Conservation (phyloP, 352 stramenopile genomes). For the Pythium coloratum region DNA sequence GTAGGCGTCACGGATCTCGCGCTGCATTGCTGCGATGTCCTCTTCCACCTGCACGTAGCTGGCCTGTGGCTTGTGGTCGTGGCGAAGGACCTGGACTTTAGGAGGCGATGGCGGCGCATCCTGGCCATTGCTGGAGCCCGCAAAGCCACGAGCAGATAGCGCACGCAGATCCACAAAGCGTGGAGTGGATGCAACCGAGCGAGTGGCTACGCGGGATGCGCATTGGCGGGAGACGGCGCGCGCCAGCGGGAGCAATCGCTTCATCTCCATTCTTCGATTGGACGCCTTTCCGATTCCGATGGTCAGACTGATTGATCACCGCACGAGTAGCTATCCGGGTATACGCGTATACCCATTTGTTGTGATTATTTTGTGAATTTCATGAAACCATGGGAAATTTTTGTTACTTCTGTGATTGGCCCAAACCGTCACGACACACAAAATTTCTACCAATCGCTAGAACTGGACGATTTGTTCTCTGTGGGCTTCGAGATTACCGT, state of each 20-base stretch:
- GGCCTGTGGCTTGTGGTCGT: slow-evolving; percentile 57
- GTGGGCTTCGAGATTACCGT: too few relatives aligned
- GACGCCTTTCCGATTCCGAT: slow-evolving; percentile 2
- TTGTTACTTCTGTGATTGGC: too few relatives aligned
- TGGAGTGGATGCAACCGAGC: too few relatives aligned
- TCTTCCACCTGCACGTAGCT: slow-evolving; percentile 74
- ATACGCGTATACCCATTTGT: not conserved
- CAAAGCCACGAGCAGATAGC: slow-evolving; percentile 14
- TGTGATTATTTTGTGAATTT: too few relatives aligned
- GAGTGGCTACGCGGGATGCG: not conserved
- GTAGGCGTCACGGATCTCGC: slow-evolving; percentile 81
- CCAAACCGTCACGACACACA: too few relatives aligned
- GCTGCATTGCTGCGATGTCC: slow-evolving; percentile 80
- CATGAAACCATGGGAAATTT: too few relatives aligned
- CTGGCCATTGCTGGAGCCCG: slow-evolving; percentile 21
- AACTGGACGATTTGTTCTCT: too few relatives aligned
- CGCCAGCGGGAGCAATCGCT: slow-evolving; percentile 1
- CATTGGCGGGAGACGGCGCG: slow-evolving; percentile 2
- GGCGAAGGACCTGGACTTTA: slow-evolving; percentile 58
- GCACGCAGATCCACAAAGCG: not conserved
- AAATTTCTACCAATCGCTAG: too few relatives aligned
- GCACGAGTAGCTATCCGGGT: not conserved
- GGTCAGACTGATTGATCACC: not conserved
- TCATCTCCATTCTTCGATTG: not conserved
- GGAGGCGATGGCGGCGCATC: slow-evolving; percentile 18